phyloP scores from a whole-genome alignment of 352 stramenopile species.

The Globisporangium cystogenes region DNA sequence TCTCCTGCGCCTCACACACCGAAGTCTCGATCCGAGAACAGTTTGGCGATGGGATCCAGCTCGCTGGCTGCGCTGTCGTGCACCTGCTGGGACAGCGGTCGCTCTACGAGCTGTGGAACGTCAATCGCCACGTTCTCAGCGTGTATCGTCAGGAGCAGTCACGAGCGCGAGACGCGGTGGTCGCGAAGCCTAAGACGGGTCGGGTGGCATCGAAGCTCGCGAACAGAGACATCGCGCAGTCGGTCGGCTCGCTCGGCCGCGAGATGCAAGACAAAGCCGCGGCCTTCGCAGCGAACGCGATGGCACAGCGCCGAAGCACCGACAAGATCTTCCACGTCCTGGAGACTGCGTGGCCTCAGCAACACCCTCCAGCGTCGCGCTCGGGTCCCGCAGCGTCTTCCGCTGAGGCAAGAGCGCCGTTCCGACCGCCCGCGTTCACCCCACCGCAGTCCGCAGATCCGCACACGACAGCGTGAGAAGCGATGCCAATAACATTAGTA shows the following conservation, averaged over 20 bases:
- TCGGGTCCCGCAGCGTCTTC: no score
- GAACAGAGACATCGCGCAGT: slow-evolving; percentile 1
- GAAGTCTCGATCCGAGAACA: slow-evolving; percentile 21
- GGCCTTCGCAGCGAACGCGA: slow-evolving; percentile 31
- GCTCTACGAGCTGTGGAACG: slow-evolving; percentile 57
- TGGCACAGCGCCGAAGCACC: slow-evolving; percentile 26
- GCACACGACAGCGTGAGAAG: background rate
- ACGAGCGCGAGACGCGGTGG: background rate
- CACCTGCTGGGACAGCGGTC: slow-evolving; percentile 49
- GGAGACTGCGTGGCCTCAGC: slow-evolving; percentile 23
- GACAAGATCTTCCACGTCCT: slow-evolving; percentile 36
- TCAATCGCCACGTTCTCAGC: slow-evolving; percentile 49
- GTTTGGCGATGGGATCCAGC: slow-evolving; percentile 55
- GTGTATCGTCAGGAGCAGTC: slow-evolving; percentile 26
- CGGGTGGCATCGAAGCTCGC: background rate
- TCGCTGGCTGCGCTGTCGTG: slow-evolving; percentile 51
- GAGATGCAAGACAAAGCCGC: slow-evolving; percentile 42
- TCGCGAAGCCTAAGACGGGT: background rate
- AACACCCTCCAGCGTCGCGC: background rate
- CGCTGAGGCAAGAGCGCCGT: background rate
- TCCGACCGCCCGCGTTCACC: slow-evolving; percentile 26
- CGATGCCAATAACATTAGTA: slow-evolving; percentile 7
- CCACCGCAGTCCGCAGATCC: background rate
- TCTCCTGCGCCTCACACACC: slow-evolving; percentile 31
- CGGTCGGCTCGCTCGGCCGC: slow-evolving; percentile 31